Conservation (phyloP, 129 eudicot species). For the Saposhnikovia divaricata region DNA sequence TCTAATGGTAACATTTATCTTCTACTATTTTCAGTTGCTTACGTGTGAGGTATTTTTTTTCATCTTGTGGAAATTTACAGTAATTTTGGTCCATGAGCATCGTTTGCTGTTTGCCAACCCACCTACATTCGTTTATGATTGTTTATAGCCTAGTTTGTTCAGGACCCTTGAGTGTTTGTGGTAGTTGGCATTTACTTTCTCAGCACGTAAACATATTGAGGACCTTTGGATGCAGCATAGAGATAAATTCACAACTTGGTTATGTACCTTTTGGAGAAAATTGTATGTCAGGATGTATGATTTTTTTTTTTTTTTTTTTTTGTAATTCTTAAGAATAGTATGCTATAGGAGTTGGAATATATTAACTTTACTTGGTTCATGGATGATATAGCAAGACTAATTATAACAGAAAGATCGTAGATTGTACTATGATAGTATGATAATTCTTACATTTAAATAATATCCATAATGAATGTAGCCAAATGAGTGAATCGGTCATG, state of each 20-base stretch:
- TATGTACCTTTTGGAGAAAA: neutral
- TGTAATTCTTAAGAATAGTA: neutral
- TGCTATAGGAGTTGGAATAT: neutral
- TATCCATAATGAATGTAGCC: neutral
- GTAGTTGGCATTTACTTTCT: neutral
- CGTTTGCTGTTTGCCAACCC: neutral
- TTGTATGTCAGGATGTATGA: neutral
- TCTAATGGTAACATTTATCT: slow-evolving; percentile 33
- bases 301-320: neutral
- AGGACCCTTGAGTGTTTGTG: neutral
- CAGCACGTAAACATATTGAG: neutral
- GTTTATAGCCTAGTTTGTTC: neutral
- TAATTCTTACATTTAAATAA: neutral
- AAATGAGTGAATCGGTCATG: neutral
- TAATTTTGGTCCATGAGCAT: neutral
- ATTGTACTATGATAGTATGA: neutral
- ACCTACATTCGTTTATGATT: neutral
- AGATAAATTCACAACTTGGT: neutral
- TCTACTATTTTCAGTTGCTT: neutral
- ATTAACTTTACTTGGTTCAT: neutral
- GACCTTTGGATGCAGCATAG: neutral
- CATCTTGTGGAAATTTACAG: neutral
- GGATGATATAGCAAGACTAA: neutral
- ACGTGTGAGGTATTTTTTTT: neutral
- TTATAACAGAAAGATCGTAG: neutral